Evolutionary conservation across 805 yeast genomes (phyloP).

Genomic region (Ogataea nitratoaversa): DNA sequence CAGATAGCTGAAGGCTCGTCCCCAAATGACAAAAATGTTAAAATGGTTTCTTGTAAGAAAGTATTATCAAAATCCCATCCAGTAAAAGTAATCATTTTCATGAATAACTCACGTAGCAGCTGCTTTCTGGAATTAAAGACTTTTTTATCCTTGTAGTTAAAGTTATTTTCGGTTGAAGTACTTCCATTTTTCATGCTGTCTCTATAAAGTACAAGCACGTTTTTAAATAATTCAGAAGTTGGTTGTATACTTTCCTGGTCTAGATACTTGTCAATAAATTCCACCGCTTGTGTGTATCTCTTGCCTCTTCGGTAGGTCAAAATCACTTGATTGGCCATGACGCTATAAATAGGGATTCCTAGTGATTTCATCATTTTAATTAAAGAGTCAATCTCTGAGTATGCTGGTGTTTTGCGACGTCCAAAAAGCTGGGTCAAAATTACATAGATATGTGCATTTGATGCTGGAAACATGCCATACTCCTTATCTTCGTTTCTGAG

Average conservation of each 20-base stretch:
- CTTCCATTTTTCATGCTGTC: conserved; percentile 10
- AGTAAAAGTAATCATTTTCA: conserved; percentile 11
- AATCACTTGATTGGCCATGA: conserved; percentile 36
- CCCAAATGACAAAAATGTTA: conserved; percentile 24
- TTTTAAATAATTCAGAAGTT: conserved; percentile 16
- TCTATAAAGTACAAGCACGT: conserved; percentile 15
- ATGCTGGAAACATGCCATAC: conserved; percentile 31
- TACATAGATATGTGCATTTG: conserved; percentile 38
- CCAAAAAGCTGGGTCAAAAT: conserved; percentile 34
- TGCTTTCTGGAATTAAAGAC: conserved; percentile 7
- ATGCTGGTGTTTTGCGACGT: conserved; percentile 24
- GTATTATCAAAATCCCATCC: conserved; percentile 16
- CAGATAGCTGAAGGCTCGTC: conserved; percentile 24
- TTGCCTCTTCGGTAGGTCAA: conserved; percentile 27
- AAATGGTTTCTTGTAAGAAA: conserved; percentile 14
- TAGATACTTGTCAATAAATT: conserved; percentile 29
- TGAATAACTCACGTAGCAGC: conserved; percentile 15
- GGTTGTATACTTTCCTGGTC: conserved; percentile 7
- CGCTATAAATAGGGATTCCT: conserved; percentile 31
- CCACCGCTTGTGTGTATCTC: conserved; percentile 29
- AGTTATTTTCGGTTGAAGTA: conserved; percentile 1
- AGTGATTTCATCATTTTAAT: conserved; percentile 29
- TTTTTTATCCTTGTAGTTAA: conserved; percentile 2
- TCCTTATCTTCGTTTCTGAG: conserved; percentile 6
- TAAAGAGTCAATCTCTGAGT: conserved; percentile 27